Conservation (phyloP, 345 rosid species). For the Eucalyptus regnans region DNA sequence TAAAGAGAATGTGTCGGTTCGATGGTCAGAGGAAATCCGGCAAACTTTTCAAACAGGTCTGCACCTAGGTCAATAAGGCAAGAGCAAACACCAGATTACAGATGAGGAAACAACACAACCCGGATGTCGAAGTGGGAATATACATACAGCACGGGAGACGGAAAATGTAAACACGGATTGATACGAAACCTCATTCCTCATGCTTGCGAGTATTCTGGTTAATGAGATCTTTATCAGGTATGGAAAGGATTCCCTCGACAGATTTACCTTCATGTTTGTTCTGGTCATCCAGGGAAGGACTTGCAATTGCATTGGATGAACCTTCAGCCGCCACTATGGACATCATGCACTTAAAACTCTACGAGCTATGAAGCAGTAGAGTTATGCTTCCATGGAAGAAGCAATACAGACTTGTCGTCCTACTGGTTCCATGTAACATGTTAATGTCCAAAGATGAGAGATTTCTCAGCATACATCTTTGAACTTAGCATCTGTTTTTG, state of each 20-base stretch:
- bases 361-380: not conserved
- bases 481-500: not conserved
- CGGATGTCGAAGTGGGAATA: not conserved
- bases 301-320: not conserved
- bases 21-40: not conserved
- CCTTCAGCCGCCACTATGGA: not conserved
- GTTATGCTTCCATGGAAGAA: not conserved
- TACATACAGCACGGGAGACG: not conserved
- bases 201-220: not conserved
- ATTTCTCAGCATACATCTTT: not conserved
- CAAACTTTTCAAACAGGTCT: not conserved
- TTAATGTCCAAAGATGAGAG: not conserved
- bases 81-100: not conserved
- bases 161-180: not conserved
- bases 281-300: not conserved
- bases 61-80: not conserved
- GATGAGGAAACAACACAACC: not conserved
- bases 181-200: not conserved
- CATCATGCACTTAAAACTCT: not conserved
- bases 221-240: not conserved
- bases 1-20: not conserved
- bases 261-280: not conserved
- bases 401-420: not conserved
- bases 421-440: not conserved
- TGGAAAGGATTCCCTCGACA: not conserved